Base-by-base conservation (phyloP, 345 rosid genomes). In the Camelina sativa region DNA sequence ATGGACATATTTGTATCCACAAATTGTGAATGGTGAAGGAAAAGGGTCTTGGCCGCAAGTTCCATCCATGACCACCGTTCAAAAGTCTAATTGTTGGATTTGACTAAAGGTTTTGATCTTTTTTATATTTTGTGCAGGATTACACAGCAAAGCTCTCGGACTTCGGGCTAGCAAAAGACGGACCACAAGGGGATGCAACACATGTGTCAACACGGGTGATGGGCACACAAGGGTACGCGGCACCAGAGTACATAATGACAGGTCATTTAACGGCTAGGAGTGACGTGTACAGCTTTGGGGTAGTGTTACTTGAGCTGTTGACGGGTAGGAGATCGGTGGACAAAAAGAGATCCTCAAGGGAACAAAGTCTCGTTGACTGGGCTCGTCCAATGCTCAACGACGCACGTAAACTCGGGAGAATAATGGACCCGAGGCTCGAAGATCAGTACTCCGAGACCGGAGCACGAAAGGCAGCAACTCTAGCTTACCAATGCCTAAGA, bases 181-280 rank as follows among this genome's bases (percentile, higher is more conserved):
- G 98, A 47, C 98, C 98, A 0, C 91, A 87, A 81, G 98, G 98
- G 11, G 93, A 91, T 22, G 89, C 85, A 16, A 90, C 98, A 0
- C 98, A 92, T 40, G 96, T 90, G 44, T 88, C 98, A 0, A 92
- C 98, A 2, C 75, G 95, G n/a, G 95, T 92, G 2, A 88, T 92
- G 98, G 98, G 98, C 16, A 92, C 98, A 4, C 87, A 88, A 28
- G 98, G 98, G 76, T 92, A 92, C 20, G 96, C 95, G 1, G 98
- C 98, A 16, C 98, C 98, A 11, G 98, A 90, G 61, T 92, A 92
- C 72, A 72, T 92, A 80, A 87, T 92, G 98, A 92, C 98, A 40
- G 98, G 97, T 83, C 94, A 87, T 71, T 71, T 89, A 40, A 89
- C 94, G 0, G 80, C 91, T 59, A 87, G 71, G 86, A 89, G 94